These are phyloP conservation scores for Podila horticola DNA, from an alignment of 192 early-diverging fungal genomes.

Conservation along the genomic window DNA sequence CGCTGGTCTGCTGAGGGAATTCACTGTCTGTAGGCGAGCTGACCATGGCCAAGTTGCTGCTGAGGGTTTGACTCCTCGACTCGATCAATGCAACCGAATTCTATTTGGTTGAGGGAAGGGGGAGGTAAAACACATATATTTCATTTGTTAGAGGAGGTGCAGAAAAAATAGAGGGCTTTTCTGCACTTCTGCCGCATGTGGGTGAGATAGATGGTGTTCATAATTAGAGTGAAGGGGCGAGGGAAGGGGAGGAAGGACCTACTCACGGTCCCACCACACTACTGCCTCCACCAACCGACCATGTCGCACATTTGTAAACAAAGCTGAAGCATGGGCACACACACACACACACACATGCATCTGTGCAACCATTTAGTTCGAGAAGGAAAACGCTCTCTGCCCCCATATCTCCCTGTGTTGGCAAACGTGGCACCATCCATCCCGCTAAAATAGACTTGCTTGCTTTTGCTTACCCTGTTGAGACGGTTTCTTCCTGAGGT, in stretches of 20 bases:
- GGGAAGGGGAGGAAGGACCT: too few species aligned
- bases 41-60: conserved; percentile 51
- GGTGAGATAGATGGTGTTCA: too few species aligned
- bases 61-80: conserved; percentile 35
- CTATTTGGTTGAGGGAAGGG: conserved; percentile 2
- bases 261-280: too few species aligned
- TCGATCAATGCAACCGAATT: conserved; percentile 40
- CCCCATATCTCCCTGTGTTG: too few species aligned
- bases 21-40: conserved; percentile 43
- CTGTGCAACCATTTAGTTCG: too few species aligned
- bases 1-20: conserved; percentile 41
- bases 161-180: background rate
- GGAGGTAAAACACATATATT: background rate
- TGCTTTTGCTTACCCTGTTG: conserved; percentile 25
- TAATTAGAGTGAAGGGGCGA: too few species aligned
- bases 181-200: background rate
- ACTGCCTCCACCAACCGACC: too few species aligned
- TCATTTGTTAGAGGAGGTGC: background rate
- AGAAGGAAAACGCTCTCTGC: background rate
- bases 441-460: too few species aligned
- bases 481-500: conserved; percentile 16
- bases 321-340: too few species aligned
- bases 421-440: too few species aligned
- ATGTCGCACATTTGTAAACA: too few species aligned
- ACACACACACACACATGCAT: too few species aligned